A percentile compares a stretch with the other conserved stretches of the same genome.
phyloP scores from a whole-genome alignment of 345 rosid species.

The Salix viminalis region DNA sequence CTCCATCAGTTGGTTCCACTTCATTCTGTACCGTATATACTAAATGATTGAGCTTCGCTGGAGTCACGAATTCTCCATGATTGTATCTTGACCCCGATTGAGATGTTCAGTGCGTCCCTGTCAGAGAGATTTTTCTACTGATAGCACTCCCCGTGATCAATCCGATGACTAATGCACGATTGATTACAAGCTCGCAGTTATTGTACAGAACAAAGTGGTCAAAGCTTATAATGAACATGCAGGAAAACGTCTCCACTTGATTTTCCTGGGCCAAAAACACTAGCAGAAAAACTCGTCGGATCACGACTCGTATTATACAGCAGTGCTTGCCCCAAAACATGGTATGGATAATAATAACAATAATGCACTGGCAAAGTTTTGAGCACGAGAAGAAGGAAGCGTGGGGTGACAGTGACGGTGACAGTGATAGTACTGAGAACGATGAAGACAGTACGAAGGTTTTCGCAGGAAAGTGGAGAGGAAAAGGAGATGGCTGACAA shows the following conservation, averaged over 20 bases:
- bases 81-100: not conserved
- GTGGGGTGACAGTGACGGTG: slow-evolving; percentile 2
- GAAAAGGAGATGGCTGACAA: slow-evolving; percentile 18
- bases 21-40: not conserved
- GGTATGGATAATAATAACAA: not conserved
- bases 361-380: not conserved
- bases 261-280: slow-evolving; percentile 1
- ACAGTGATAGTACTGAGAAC: slow-evolving; percentile 11
- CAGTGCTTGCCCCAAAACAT: slow-evolving; percentile 6
- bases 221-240: not conserved
- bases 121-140: not conserved
- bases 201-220: not conserved
- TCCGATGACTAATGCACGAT: not conserved
- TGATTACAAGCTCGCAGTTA: not conserved
- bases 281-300: slow-evolving; percentile 12
- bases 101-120: not conserved
- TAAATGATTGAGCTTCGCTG: not conserved
- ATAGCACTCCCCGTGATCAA: not conserved
- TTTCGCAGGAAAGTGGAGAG: not conserved
- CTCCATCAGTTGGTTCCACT: not conserved
- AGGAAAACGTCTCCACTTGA: not conserved
- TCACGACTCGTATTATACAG: not conserved
- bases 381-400: not conserved
- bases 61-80: not conserved
- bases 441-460: slow-evolving; percentile 33